Conservation (phyloP, 352 stramenopile species). For the Plasmopara halstedii region DNA sequence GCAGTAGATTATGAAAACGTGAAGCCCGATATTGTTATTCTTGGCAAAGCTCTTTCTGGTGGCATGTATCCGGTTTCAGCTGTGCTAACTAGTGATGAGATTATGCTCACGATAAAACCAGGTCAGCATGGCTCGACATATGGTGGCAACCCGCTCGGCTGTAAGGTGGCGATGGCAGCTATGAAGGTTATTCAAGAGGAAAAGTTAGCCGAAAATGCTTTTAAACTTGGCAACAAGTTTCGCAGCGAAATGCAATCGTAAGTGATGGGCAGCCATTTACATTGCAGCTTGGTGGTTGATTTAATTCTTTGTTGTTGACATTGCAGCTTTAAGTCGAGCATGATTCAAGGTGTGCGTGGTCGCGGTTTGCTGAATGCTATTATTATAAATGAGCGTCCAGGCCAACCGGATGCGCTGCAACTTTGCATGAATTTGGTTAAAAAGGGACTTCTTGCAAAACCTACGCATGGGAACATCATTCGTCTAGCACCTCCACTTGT, state of each 20-base stretch:
- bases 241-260: slow-evolving; percentile 80
- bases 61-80: slow-evolving; percentile 97
- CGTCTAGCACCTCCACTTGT: slow-evolving; percentile 93
- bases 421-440: slow-evolving; percentile 95
- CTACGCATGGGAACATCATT: slow-evolving; percentile 98
- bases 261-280: slow-evolving; percentile 8
- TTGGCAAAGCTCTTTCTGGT: slow-evolving; percentile 95
- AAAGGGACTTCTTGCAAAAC: slow-evolving; percentile 97
- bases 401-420: slow-evolving; percentile 87
- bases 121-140: slow-evolving; percentile 97
- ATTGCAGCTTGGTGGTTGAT: neutral
- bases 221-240: slow-evolving; percentile 91
- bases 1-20: slow-evolving; percentile 94
- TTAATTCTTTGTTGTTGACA: slow-evolving; percentile 5
- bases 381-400: slow-evolving; percentile 90
- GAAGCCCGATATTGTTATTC: slow-evolving; percentile 97
- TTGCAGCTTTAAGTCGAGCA: slow-evolving; percentile 43
- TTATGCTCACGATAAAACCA: slow-evolving; percentile 98
- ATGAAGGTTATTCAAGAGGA: slow-evolving; percentile 92
- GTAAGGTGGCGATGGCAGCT: slow-evolving; percentile 95
- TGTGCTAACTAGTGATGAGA: slow-evolving; percentile 93
- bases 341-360: slow-evolving; percentile 86
- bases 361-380: slow-evolving; percentile 97
- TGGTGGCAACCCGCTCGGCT: slow-evolving; percentile 95
- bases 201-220: slow-evolving; percentile 92